These are phyloP conservation scores for Mycocalia duriaeana DNA, from an alignment of 1,284 basidiomycete species.

Conservation along the genomic window DNA sequence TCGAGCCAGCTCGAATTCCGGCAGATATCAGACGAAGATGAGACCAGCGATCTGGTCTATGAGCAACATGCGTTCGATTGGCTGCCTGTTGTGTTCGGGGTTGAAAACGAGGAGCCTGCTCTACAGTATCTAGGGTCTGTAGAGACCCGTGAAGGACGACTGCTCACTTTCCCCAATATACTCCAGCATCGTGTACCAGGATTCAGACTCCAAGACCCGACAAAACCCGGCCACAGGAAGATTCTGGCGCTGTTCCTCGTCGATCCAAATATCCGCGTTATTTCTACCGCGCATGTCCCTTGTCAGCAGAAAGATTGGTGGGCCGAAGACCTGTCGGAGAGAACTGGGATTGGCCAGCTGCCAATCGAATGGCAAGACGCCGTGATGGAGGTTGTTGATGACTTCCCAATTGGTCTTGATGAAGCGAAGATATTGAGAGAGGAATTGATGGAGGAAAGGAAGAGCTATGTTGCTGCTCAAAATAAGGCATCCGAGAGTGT, in stretches of 20 bases:
- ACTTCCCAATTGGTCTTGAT: constrained; percentile 24
- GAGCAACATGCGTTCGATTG: constrained; percentile 23
- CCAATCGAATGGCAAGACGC: constrained; percentile 20
- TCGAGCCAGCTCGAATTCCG: constrained; percentile 26
- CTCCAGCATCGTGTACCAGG: constrained; percentile 40
- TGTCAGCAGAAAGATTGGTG: constrained; percentile 39
- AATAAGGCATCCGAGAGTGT: constrained; percentile 11
- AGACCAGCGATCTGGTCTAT: constrained; percentile 12
- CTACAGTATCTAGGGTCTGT: constrained; percentile 32
- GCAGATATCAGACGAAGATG: constrained; percentile 6
- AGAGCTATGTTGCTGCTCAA: constrained; percentile 17
- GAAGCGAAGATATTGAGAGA: constrained; percentile 25
- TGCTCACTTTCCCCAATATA: constrained; percentile 41
- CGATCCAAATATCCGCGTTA: constrained; percentile 37
- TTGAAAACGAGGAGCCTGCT: constrained; percentile 12
- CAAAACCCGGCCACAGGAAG: constrained; percentile 42
- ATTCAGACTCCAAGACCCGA: constrained; percentile 36
- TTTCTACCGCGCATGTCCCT: constrained; percentile 39
- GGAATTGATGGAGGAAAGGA: constrained; percentile 28
- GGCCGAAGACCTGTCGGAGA: constrained; percentile 12
- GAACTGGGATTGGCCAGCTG: constrained; percentile 19
- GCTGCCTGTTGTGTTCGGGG: constrained; percentile 24
- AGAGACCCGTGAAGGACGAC: constrained; percentile 29
- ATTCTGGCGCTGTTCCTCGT: constrained; percentile 47
- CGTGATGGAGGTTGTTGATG: constrained; percentile 19